Evolutionary conservation across 345 rosid species (phyloP).

Genomic region (Cardamine occulta): DNA sequence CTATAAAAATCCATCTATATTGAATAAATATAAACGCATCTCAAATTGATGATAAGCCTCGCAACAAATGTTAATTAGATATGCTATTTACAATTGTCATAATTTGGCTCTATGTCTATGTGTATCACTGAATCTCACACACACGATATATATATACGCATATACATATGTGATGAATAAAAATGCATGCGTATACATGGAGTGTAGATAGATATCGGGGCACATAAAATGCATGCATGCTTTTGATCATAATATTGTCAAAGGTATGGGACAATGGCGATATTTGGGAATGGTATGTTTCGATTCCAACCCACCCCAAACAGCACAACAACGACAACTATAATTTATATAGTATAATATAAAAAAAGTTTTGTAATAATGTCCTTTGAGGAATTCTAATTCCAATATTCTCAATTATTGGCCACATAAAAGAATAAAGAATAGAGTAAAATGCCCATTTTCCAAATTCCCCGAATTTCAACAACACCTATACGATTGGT

Average conservation of each 20-base stretch:
- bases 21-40: conserved; percentile 7
- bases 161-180: background rate
- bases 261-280: conserved; percentile 31
- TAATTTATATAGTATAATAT: background rate
- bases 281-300: conserved; percentile 28
- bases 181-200: background rate
- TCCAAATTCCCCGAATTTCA: conserved; percentile 30
- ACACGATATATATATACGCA: background rate
- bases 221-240: conserved; percentile 9
- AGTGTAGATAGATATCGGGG: background rate
- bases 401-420: conserved; percentile 45
- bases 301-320: conserved; percentile 40
- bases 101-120: conserved; percentile 4
- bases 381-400: conserved; percentile 41
- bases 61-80: background rate
- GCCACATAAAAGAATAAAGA: conserved; percentile 38
- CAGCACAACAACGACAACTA: conserved; percentile 28
- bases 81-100: background rate
- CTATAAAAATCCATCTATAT: background rate
- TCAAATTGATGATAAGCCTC: conserved; percentile 4
- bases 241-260: conserved; percentile 14
- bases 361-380: conserved; percentile 13
- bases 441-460: conserved; percentile 35
- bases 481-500: conserved; percentile 19
- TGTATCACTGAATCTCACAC: conserved; percentile 5